Base-by-base conservation (phyloP, 148 eudicot species). In the Spergularia bocconei region DNA sequence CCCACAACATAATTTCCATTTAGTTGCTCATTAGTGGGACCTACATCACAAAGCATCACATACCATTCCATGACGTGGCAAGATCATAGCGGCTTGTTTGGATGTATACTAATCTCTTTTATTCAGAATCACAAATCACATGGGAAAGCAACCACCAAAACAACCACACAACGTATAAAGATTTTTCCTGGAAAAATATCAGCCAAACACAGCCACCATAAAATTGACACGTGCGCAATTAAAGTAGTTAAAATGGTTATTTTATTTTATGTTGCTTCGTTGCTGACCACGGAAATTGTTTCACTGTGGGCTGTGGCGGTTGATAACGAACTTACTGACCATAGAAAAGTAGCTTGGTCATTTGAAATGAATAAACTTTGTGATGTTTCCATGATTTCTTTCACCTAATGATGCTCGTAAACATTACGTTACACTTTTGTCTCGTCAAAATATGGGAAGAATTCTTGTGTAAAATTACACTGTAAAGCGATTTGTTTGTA, bases 91-190 rank as follows among this genome's bases (percentile, higher is more conserved):
- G 81, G 75, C 47, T 61, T 71, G 62, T 63, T 64, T n/a, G 8
- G 36, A 41, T n/a, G 21, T 29, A 8, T 9, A 59, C 48, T 44
- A 6, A 6, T 44, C 10, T 60, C 64, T 60, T 4, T 55, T 23
- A 25, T 47, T 70, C 38, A 11, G 38, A 52, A 33, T 62, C 48
- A 41, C 75, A 61, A n/a, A 36, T 25, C 50, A 53, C 55, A 62
- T 38, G 75, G 51, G 75, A 77, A 70, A 70, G 80, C 80, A 61
- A 77, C 80, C 53, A 0, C 4, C 44, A 44, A 61, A 77, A 62
- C 50, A 62, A 61, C 78, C 73, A 74, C 74, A 73, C 73, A 68
- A 12, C 36, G 19, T 25, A 0, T 7, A 77, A 53, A 54, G 68
- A 77, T 77, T 76, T 63, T 9, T 10, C 6, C 10, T 6, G 20